Evolutionary conservation across 139 green algal genomes (phyloP).

Genomic region (Tetradesmus obliquus): DNA sequence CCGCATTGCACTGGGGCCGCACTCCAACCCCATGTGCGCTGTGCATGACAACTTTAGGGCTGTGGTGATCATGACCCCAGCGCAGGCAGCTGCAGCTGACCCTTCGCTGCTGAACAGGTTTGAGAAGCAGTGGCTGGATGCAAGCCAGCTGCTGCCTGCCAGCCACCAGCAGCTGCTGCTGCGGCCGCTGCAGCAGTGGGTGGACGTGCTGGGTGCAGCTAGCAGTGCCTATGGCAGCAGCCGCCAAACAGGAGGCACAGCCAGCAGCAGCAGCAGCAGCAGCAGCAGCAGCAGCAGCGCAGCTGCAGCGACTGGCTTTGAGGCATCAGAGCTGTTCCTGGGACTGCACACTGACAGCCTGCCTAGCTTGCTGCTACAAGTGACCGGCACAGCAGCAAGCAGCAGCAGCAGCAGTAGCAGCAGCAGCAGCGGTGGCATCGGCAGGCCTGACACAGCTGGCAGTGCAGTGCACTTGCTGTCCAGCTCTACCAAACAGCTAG

Average conservation of each 20-base stretch:
- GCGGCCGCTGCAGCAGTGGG: conserved; percentile 12
- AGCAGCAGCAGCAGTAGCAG: background rate
- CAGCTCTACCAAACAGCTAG: background rate
- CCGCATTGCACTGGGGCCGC: conserved; percentile 47
- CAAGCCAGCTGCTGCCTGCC: background rate
- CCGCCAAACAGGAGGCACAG: background rate
- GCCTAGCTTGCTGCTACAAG: background rate
- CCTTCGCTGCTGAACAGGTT: conserved; percentile 38
- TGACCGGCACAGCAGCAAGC: background rate
- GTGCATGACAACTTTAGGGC: conserved; percentile 50
- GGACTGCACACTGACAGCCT: background rate
- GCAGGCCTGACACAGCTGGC: too few species aligned
- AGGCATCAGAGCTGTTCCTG: background rate
- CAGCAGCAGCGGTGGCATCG: too few species aligned
- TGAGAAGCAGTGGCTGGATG: conserved; percentile 44
- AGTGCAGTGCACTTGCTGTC: too few species aligned
- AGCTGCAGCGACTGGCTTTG: background rate
- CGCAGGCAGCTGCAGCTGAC: conserved; percentile 13
- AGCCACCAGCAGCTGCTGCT: conserved; percentile 15
- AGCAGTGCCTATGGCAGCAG: background rate
- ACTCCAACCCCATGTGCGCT: conserved; percentile 52
- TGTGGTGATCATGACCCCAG: conserved; percentile 41
- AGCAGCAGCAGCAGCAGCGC: background rate
- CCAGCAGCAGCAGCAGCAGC: background rate
- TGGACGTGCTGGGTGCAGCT: background rate